These are phyloP conservation scores for Axilococcus clingmanii DNA, from an alignment of 139 green algal species.

Conservation along the genomic window DNA sequence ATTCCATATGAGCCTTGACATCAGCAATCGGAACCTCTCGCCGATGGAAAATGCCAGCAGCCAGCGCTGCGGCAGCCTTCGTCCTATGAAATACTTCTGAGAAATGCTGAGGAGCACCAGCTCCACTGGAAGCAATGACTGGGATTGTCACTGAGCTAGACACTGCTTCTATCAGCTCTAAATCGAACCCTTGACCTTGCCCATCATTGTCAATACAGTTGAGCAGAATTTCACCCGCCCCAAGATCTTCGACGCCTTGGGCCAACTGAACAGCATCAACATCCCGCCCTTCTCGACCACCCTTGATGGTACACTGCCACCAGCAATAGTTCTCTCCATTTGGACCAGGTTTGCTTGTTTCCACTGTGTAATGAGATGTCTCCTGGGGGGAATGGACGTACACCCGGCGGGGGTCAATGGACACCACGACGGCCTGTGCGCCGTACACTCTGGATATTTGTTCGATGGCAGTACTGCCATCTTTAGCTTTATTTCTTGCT, in stretches of 20 bases:
- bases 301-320: constrained; percentile 96
- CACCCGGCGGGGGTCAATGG: constrained; percentile 84
- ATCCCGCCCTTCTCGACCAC: constrained; percentile 79
- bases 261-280: constrained; percentile 89
- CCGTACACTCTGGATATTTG: constrained; percentile 93
- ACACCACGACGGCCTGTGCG: constrained; percentile 79
- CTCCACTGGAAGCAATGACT: constrained; percentile 91
- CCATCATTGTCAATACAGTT: constrained; percentile 99
- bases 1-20: constrained; percentile 87
- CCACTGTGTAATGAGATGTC: constrained; percentile 48
- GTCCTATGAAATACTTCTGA: constrained; percentile 73
- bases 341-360: constrained; percentile 56
- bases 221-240: constrained; percentile 95
- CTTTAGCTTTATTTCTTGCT: constrained; percentile 23
- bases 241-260: constrained; percentile 72
- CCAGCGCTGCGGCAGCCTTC: constrained; percentile 75
- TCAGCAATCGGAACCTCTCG: constrained; percentile 80
- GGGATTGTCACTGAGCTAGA: constrained; percentile 87
- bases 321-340: constrained; percentile 93
- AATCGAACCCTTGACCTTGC: constrained; percentile 77
- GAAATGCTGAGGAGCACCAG: constrained; percentile 89
- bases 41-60: constrained; percentile 96
- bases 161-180: constrained; percentile 84
- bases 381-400: constrained; percentile 65
- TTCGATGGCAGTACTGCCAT: constrained; percentile 79